Evolutionary conservation across 164 flowering plant genomes (phyloP).

Genomic region (Umbilicus rupestris): DNA sequence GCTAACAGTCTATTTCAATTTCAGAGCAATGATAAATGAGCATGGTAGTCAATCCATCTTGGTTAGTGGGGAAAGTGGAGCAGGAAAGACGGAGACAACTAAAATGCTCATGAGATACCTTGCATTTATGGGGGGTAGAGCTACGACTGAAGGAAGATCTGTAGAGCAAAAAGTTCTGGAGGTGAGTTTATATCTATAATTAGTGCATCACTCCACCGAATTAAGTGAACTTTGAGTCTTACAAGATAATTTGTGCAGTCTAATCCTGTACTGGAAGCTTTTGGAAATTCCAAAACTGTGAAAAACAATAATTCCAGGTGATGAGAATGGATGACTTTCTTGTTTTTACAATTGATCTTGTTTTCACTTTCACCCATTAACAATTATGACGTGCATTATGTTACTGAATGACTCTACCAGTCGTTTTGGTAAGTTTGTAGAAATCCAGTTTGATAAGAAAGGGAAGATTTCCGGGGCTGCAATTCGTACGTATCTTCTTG

Average conservation of each 20-base stretch:
- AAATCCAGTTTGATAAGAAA: slow-evolving; percentile 72
- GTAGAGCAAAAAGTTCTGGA: slow-evolving; percentile 99
- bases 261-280: slow-evolving; percentile 84
- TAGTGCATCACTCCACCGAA: background rate
- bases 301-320: slow-evolving; percentile 83
- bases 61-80: slow-evolving; percentile 99
- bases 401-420: slow-evolving; percentile 18
- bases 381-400: slow-evolving; percentile 10
- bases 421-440: slow-evolving; percentile 86
- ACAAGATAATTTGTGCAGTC: slow-evolving; percentile 34
- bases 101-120: slow-evolving; percentile 99
- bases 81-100: slow-evolving; percentile 98
- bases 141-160: slow-evolving; percentile 90
- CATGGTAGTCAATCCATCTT: slow-evolving; percentile 96
- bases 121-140: slow-evolving; percentile 89
- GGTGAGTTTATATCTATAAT: slow-evolving; percentile 22
- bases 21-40: slow-evolving; percentile 94
- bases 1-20: slow-evolving; percentile 12
- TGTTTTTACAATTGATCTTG: background rate
- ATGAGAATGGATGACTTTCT: slow-evolving; percentile 10
- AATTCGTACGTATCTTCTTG: slow-evolving; percentile 63
- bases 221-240: background rate
- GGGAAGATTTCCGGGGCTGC: slow-evolving; percentile 87
- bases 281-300: slow-evolving; percentile 82
- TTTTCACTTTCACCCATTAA: background rate